Evolutionary conservation across 2,329 filamentous ascomycete genomes (phyloP).

Genomic region (Fusarium tuaranense): DNA sequence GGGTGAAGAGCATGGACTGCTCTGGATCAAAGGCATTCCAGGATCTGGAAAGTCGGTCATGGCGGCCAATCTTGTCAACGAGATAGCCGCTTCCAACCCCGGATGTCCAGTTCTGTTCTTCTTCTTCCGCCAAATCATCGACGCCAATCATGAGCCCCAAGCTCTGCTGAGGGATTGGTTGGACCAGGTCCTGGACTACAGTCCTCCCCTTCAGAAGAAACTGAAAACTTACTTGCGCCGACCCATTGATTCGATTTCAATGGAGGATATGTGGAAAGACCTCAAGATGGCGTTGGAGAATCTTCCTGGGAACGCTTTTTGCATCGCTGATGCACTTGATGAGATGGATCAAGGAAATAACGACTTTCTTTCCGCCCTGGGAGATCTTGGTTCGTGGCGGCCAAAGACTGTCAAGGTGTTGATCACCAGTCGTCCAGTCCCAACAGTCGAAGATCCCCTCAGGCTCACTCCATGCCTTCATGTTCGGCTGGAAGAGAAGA

Average conservation of each 20-base stretch:
- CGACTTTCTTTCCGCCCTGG: slow-evolving; percentile 49
- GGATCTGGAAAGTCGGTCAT: slow-evolving; percentile 55
- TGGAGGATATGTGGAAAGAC: slow-evolving; percentile 46
- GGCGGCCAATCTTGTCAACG: slow-evolving; percentile 41
- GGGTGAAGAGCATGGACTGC: not conserved
- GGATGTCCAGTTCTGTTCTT: slow-evolving; percentile 50
- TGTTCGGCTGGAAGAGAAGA: slow-evolving; percentile 51
- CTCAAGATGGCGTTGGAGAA: slow-evolving; percentile 40
- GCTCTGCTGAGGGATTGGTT: slow-evolving; percentile 51
- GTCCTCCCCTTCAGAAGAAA: slow-evolving; percentile 44
- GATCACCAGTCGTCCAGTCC: slow-evolving; percentile 56
- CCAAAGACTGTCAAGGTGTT: slow-evolving; percentile 54
- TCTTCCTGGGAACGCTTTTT: slow-evolving; percentile 47
- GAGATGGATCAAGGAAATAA: slow-evolving; percentile 57
- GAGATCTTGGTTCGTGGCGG: slow-evolving; percentile 45
- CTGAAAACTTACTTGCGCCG: slow-evolving; percentile 26
- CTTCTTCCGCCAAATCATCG: slow-evolving; percentile 55
- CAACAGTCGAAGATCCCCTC: slow-evolving; percentile 46
- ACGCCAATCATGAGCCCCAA: slow-evolving; percentile 48
- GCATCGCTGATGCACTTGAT: slow-evolving; percentile 58
- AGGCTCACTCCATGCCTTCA: slow-evolving; percentile 40
- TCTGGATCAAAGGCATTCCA: slow-evolving; percentile 48
- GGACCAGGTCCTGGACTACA: slow-evolving; percentile 47
- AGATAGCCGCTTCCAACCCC: not conserved
- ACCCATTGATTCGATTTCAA: slow-evolving; percentile 7